These are phyloP conservation scores for Heteromeles arbutifolia DNA, from an alignment of 306 rosid species.

Conservation along the genomic window DNA sequence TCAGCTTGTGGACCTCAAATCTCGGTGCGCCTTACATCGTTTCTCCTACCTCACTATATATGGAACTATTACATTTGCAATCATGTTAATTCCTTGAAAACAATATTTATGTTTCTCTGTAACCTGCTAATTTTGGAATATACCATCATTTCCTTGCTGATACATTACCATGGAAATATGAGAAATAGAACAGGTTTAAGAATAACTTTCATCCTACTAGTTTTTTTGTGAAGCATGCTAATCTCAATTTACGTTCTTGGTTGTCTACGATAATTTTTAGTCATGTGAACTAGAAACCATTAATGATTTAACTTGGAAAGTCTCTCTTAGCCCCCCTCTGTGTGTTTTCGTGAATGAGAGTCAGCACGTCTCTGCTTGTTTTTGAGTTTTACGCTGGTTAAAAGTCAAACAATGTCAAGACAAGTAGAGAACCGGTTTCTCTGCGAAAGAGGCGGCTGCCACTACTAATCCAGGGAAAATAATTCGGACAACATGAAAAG, in stretches of 20 bases:
- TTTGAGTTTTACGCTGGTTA: not conserved
- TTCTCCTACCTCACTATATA: constrained; percentile 17
- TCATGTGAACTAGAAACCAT: not conserved
- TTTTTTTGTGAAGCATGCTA: not conserved
- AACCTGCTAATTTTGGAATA: not conserved
- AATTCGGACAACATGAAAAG: not conserved
- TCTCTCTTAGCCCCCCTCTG: not conserved
- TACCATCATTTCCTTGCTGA: not conserved
- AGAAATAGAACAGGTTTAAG: not conserved
- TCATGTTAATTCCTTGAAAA: not conserved
- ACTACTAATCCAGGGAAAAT: not conserved
- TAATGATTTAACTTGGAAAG: not conserved
- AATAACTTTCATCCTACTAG: not conserved
- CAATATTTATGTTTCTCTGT: not conserved
- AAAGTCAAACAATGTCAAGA: not conserved
- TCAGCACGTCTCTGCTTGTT: not conserved
- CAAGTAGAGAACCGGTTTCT: not conserved
- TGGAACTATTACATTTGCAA: not conserved
- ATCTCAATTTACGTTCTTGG: not conserved
- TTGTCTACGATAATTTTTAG: not conserved
- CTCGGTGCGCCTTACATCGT: constrained; percentile 47
- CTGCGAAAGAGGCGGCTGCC: not conserved
- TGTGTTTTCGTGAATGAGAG: not conserved
- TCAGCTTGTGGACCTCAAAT: constrained; percentile 71
- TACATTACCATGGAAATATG: not conserved